These are phyloP conservation scores for Calonectria naviculata DNA, from an alignment of 2,329 filamentous ascomycete species.

Conservation along the genomic window DNA sequence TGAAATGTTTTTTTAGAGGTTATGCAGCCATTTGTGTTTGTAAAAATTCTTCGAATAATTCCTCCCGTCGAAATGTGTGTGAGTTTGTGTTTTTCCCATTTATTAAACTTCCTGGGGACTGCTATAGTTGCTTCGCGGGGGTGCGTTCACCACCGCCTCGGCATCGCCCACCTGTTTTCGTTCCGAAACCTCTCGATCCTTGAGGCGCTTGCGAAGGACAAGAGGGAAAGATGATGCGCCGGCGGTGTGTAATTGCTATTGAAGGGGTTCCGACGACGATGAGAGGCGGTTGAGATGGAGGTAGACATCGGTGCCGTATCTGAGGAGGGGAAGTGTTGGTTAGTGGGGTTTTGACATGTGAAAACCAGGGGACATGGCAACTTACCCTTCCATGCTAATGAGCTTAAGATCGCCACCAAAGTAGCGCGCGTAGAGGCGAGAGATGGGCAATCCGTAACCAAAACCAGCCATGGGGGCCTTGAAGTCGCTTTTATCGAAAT, in stretches of 20 bases:
- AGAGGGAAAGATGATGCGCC: slow-evolving; percentile 47
- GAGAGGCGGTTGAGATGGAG: slow-evolving; percentile 96
- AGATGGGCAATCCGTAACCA: slow-evolving; percentile 97
- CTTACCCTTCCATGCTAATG: slow-evolving; percentile 99
- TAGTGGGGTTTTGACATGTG: slow-evolving; percentile 20
- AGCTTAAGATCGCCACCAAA: slow-evolving; percentile 97
- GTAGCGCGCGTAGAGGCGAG: slow-evolving; percentile 92
- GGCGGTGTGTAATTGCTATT: slow-evolving; percentile 81
- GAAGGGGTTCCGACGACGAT: slow-evolving; percentile 93
- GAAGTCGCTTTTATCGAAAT: slow-evolving; percentile 99
- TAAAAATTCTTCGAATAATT: neutral
- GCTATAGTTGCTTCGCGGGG: slow-evolving; percentile 48
- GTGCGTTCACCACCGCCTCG: slow-evolving; percentile 76
- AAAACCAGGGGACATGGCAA: slow-evolving; percentile 23
- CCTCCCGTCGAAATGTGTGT: slow-evolving; percentile 19
- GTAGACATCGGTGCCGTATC: slow-evolving; percentile 98
- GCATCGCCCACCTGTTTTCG: slow-evolving; percentile 91
- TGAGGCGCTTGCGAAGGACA: slow-evolving; percentile 73
- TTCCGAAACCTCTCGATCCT: slow-evolving; percentile 81
- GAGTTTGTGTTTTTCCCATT: slow-evolving; percentile 29
- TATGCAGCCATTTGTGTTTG: neutral
- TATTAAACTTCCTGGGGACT: slow-evolving; percentile 44
- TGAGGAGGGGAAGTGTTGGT: slow-evolving; percentile 48
- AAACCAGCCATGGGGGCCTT: slow-evolving; percentile 99
- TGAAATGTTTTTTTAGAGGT: neutral